These are phyloP conservation scores for Xylaria intraflava DNA, from an alignment of 495 filamentous ascomycete species.

Conservation along the genomic window DNA sequence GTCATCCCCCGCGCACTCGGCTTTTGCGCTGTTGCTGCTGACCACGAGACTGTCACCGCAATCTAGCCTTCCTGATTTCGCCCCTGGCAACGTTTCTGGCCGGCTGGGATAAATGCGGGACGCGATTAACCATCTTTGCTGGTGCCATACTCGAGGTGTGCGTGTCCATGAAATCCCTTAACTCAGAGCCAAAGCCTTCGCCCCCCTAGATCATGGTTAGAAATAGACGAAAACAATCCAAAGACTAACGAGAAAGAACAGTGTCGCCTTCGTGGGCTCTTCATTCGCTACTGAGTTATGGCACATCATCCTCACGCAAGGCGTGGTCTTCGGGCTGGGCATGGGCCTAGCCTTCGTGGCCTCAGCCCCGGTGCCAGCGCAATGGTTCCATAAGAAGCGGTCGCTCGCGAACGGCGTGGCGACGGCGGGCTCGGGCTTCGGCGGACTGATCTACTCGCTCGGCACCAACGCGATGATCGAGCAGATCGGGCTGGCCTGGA, in stretches of 20 bases:
- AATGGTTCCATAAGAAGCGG: conserved; percentile 69
- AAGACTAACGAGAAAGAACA: conserved; percentile 13
- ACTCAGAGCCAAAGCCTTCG: not conserved
- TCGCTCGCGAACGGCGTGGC: conserved; percentile 69
- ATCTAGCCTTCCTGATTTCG: conserved; percentile 53
- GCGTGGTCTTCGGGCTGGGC: conserved; percentile 66
- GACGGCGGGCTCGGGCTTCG: conserved; percentile 66
- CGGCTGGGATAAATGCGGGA: conserved; percentile 44
- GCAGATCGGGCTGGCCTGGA: conserved; percentile 53
- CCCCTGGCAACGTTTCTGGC: conserved; percentile 58
- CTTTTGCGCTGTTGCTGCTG: conserved; percentile 31
- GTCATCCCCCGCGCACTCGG: not conserved
- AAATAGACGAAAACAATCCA: not conserved
- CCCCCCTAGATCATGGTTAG: not conserved
- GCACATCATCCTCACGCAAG: conserved; percentile 72
- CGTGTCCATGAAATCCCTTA: conserved; percentile 10
- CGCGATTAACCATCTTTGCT: conserved; percentile 49
- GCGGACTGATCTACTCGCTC: conserved; percentile 58
- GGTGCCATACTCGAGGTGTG: conserved; percentile 55
- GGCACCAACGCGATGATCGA: conserved; percentile 55
- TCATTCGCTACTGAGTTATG: conserved; percentile 63
- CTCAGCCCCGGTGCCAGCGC: conserved; percentile 62
- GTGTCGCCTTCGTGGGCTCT: conserved; percentile 54
- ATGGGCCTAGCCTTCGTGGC: conserved; percentile 73
- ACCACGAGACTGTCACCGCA: conserved; percentile 10